phyloP scores from a whole-genome alignment of 768 basidiomycete species.

The Termitomyces sp. region DNA sequence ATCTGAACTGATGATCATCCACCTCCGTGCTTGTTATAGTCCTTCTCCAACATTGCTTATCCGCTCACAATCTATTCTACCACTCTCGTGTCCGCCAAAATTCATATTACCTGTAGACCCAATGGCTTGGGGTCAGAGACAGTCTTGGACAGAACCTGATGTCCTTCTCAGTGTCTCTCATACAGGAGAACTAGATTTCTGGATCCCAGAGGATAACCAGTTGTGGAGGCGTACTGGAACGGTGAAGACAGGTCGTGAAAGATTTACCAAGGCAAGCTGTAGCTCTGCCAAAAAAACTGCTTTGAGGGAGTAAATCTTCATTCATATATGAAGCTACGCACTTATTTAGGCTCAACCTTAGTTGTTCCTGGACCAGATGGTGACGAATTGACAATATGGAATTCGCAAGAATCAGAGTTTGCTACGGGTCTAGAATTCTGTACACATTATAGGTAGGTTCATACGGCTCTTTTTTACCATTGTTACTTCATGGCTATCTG shows the following conservation, averaged over 20 bases:
- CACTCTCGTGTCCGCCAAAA: conserved; percentile 42
- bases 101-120: conserved; percentile 81
- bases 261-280: conserved; percentile 72
- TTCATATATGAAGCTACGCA: background rate
- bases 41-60: conserved; percentile 37
- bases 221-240: conserved; percentile 69
- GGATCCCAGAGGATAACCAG: conserved; percentile 56
- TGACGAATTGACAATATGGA: conserved; percentile 92
- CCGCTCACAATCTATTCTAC: conserved; percentile 48
- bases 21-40: conserved; percentile 41
- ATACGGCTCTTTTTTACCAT: background rate
- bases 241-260: conserved; percentile 67
- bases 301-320: conserved; percentile 51
- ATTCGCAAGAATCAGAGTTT: conserved; percentile 92
- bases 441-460: conserved; percentile 52
- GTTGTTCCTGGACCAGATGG: conserved; percentile 60
- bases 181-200: conserved; percentile 82
- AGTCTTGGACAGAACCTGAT: conserved; percentile 55
- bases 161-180: conserved; percentile 76
- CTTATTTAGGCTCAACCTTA: conserved; percentile 23
- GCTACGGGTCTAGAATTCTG: conserved; percentile 83
- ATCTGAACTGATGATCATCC: conserved; percentile 52
- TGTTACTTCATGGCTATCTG: background rate
- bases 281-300: conserved; percentile 92
- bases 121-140: conserved; percentile 71